Evolutionary conservation across 805 yeast genomes (phyloP), one percentile per base, ranked within the genome.

Genomic region (Yarrowia divulgata): DNA sequence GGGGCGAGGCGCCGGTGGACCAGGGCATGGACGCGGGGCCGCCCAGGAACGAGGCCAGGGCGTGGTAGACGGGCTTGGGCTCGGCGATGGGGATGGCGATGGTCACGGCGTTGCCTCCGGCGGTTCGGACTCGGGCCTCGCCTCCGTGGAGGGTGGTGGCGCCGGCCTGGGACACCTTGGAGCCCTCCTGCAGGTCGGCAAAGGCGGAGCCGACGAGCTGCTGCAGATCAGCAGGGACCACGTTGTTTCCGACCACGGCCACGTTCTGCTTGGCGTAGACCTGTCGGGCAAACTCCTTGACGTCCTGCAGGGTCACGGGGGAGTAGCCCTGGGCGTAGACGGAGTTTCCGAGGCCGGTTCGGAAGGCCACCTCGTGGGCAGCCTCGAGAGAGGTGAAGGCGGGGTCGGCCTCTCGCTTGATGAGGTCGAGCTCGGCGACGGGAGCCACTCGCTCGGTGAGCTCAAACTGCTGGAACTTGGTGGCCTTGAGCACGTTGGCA

Each of bases 281-380:
- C 75, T 85, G 81, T 73, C 85, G 79, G 72, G 97, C 93, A 78
- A 82, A 91, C 54, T 79, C 79, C 74, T 85, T 83, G 76, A 95
- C 83, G 71, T 89, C 92, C 68, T 88, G 92, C 68, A 86, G 75
- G 43, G 88, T 71, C 74, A 87, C 82, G 55, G 87, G 75, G 72
- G 84, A 79, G 72, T 85, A 84, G 71, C 91, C 90, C 79, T 90
- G 90, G 78, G 85, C 91, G 79, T 85, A 85, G 75, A 91, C 84
- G 73, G 97, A 89, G 81, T 89, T 87, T 76, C 97, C 98, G 76
- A 91, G 87, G 69, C 97, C 98, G 71, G 80, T 83, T 84, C 95
- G 90, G 87, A 90, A 95, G 64, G 97, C 87, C 71, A 88, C 81
- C 74, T 87, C 86, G 82, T 91, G 94, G 77, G 92, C 86, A 73